Base-by-base conservation (phyloP, 495 filamentous ascomycete genomes). In the Talaromyces ruber region DNA sequence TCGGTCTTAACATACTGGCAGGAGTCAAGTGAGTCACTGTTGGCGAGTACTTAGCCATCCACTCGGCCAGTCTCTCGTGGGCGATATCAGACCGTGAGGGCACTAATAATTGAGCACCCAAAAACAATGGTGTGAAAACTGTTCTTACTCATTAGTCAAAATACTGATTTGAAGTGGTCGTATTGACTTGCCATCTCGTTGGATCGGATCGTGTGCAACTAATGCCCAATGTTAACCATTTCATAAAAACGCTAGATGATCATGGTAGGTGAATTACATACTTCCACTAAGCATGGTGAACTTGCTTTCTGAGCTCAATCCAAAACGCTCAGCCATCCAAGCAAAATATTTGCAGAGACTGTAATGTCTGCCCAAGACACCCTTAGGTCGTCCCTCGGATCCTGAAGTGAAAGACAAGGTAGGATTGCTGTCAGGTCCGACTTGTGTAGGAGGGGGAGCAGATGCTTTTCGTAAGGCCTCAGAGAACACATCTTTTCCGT, bases 21-120 rank as follows among this genome's bases (percentile, higher is more conserved):
- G 94, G 94, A 0, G 94, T 98, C 16, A 98, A 78, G 70, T 97
- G 94, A 4, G 92, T 93, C 34, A 94, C 87, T 16, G 90, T 97
- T 14, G 89, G 85, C 58, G 82, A 75, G 67, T 92, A 83, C 59
- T 89, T 82, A 53, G 79, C 80, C 86, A 97, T 93, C 94, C 94
- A 97, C 66, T 95, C 90, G 2, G 91, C 92, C 21, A 98, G 80
- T 63, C 82, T 86, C 73, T 97, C 93, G 68, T 96, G 89, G 56
- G 88, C 84, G 43, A 98, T 98, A 67, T 92, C 86, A 60, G 96
- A 93, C 22, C 84, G 84, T 4, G 88, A 83, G 1, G 93, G 93
- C 1, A 96, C 87, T 18, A 97, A 72, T 0, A 98, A 72, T 68
- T 90, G 83, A 0, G 91, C 92, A 24, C 91, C 92, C 18, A 96